phyloP scores from a whole-genome alignment of 805 yeast genomes.

The Yamadazyma akitaensis region DNA sequence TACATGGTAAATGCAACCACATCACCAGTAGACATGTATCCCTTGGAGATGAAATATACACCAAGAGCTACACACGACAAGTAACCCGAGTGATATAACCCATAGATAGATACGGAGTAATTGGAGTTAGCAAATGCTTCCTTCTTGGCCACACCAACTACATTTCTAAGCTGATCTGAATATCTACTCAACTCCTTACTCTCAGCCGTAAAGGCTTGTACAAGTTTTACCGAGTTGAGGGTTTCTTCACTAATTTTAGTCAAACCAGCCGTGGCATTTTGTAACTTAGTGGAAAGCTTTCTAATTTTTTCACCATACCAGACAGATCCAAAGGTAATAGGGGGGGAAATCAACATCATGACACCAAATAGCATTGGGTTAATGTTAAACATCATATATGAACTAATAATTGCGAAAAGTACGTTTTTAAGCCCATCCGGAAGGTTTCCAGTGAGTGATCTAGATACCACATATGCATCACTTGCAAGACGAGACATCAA shows the following conservation, averaged over 20 bases:
- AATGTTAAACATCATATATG: conserved; percentile 44
- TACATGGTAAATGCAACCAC: conserved; percentile 47
- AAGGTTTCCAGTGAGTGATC: conserved; percentile 40
- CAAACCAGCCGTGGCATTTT: conserved; percentile 43
- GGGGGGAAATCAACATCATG: conserved; percentile 44
- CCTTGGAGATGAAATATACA: conserved; percentile 38
- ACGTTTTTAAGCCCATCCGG: conserved; percentile 45
- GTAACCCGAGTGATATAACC: conserved; percentile 42
- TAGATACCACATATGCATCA: conserved; percentile 45
- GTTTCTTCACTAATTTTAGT: conserved; percentile 45
- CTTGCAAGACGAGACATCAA: conserved; percentile 42
- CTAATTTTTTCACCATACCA: conserved; percentile 45
- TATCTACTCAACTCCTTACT: conserved; percentile 39
- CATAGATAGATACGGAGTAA: conserved; percentile 41
- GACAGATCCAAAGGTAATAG: conserved; percentile 43
- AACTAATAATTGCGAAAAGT: conserved; percentile 38
- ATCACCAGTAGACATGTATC: conserved; percentile 46
- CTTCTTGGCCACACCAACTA: conserved; percentile 38
- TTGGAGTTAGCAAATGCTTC: conserved; percentile 46
- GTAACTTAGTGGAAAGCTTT: conserved; percentile 37
- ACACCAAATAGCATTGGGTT: conserved; percentile 42
- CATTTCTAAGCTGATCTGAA: conserved; percentile 36
- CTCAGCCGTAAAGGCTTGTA: conserved; percentile 44
- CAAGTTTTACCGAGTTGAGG: conserved; percentile 39
- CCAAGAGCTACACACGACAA: conserved; percentile 42